These are phyloP conservation scores for Neopestalotiopsis rosae DNA, from an alignment of 2,329 filamentous ascomycete genomes.

Conservation along the genomic window DNA sequence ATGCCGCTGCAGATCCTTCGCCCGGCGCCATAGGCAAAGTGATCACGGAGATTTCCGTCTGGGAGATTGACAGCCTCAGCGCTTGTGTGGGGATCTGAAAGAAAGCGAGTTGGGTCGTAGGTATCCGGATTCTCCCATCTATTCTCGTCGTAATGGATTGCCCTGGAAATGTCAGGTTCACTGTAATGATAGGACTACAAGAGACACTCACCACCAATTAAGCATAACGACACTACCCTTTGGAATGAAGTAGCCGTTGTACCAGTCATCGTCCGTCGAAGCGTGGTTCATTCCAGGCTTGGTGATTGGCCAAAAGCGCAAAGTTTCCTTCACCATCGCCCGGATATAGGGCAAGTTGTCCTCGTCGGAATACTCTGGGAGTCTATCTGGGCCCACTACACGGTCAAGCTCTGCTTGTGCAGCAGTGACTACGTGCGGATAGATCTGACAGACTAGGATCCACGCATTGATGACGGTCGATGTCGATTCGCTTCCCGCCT, in stretches of 20 bases:
- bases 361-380: conserved; percentile 52
- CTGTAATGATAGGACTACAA: background rate
- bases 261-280: conserved; percentile 48
- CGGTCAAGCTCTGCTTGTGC: conserved; percentile 59
- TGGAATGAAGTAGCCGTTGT: conserved; percentile 47
- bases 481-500: conserved; percentile 47
- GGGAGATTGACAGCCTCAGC: conserved; percentile 37
- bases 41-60: conserved; percentile 50
- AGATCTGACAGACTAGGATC: conserved; percentile 52
- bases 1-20: conserved; percentile 62
- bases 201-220: conserved; percentile 46
- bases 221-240: conserved; percentile 45
- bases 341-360: conserved; percentile 52
- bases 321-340: conserved; percentile 59
- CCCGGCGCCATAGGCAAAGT: conserved; percentile 61
- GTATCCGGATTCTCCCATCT: conserved; percentile 42
- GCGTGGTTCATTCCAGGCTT: conserved; percentile 47
- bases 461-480: conserved; percentile 51
- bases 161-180: conserved; percentile 27
- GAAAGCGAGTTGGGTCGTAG: conserved; percentile 43
- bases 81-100: conserved; percentile 24
- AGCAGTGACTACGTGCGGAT: conserved; percentile 52
- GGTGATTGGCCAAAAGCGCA: conserved; percentile 53
- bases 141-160: conserved; percentile 49
- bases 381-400: conserved; percentile 52